A percentile compares a stretch with the other conserved stretches of the same genome.
Evolutionary conservation across 768 basidiomycete species (phyloP).

Genomic region (Tricholoma flavovirens): DNA sequence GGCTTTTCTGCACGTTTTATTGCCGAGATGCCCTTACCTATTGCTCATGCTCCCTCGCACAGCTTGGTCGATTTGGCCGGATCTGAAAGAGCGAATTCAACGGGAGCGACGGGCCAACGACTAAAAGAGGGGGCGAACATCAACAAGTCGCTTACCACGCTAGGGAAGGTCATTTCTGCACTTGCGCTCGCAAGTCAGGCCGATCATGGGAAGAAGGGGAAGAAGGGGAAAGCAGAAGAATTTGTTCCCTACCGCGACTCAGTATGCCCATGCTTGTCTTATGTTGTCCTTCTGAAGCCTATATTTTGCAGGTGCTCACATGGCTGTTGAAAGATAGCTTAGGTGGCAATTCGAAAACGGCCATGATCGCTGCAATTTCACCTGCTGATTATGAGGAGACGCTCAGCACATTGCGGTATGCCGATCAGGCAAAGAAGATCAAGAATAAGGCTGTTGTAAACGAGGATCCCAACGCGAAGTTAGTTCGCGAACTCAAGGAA

Average conservation of each 20-base stretch:
- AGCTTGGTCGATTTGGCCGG: slow-evolving; percentile 96
- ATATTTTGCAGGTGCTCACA: slow-evolving; percentile 68
- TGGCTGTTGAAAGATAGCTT: slow-evolving; percentile 98
- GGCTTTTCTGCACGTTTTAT: slow-evolving; percentile 15
- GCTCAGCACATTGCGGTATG: slow-evolving; percentile 92
- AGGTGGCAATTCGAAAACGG: slow-evolving; percentile 96
- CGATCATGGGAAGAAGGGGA: slow-evolving; percentile 71
- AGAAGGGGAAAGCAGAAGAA: slow-evolving; percentile 86
- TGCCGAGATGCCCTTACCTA: slow-evolving; percentile 1
- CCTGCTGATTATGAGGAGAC: slow-evolving; percentile 99
- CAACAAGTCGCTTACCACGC: slow-evolving; percentile 96
- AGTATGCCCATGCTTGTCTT: slow-evolving; percentile 37
- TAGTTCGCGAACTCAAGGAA: slow-evolving; percentile 98
- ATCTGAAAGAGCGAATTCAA: slow-evolving; percentile 95
- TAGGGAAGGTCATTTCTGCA: slow-evolving; percentile 95
- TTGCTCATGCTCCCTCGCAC: slow-evolving; percentile 1
- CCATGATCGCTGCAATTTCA: slow-evolving; percentile 98
- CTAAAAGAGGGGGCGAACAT: slow-evolving; percentile 98
- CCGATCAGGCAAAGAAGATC: slow-evolving; percentile 99
- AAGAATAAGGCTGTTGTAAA: slow-evolving; percentile 99
- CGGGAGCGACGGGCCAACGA: slow-evolving; percentile 93
- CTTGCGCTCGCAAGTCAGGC: slow-evolving; percentile 68
- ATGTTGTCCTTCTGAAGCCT: slow-evolving; percentile 5
- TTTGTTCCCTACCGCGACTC: slow-evolving; percentile 98
- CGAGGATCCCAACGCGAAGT: slow-evolving; percentile 98